Evolutionary conservation across 148 eudicot species (phyloP).

Genomic region (Diospyros lotus): DNA sequence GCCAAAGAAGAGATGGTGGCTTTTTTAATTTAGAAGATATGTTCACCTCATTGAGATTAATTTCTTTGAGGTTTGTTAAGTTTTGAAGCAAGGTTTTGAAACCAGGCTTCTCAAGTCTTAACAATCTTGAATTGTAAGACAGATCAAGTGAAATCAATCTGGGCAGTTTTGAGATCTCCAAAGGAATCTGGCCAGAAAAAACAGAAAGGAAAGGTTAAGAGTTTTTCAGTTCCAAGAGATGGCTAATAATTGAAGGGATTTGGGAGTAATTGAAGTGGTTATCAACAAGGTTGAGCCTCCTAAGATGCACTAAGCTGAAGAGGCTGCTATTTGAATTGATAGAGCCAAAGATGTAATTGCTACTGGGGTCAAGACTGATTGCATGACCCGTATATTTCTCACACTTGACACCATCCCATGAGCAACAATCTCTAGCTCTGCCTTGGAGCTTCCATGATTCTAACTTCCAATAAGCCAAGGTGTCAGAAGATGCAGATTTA

Average conservation of each 20-base stretch:
- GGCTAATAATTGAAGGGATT: background rate
- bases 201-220: too few relatives aligned
- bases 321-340: background rate
- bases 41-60: constrained; percentile 12
- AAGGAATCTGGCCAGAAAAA: too few relatives aligned
- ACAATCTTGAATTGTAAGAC: too few relatives aligned
- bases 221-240: too few relatives aligned
- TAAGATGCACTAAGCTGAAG: background rate
- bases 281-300: background rate
- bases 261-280: background rate
- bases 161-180: too few relatives aligned
- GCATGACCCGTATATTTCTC: background rate
- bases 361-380: background rate
- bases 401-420: too few relatives aligned
- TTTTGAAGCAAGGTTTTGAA: too few relatives aligned
- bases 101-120: too few relatives aligned
- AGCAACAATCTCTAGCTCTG: too few relatives aligned
- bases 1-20: constrained; percentile 1
- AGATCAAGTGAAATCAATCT: too few relatives aligned
- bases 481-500: background rate
- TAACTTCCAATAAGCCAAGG: too few relatives aligned
- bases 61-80: background rate
- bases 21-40: constrained; percentile 18
- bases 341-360: background rate
- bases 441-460: too few relatives aligned